phyloP scores from a whole-genome alignment of 345 rosid genomes.

The Syzygium jambos region DNA sequence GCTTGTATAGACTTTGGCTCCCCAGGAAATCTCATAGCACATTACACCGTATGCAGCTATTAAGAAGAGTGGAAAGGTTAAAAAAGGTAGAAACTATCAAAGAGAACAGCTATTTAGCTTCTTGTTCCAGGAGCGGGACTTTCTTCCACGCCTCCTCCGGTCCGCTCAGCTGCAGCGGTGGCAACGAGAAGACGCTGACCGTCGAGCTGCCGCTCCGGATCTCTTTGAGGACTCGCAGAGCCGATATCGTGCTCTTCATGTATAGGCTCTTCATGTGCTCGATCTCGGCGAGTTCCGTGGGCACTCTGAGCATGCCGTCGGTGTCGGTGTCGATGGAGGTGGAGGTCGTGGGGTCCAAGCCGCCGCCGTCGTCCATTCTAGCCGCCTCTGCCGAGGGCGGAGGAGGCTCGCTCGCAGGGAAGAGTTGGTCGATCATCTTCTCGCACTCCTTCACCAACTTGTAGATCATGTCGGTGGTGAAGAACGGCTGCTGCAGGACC shows the following conservation, averaged over 20 bases:
- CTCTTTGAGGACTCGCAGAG: conserved; percentile 60
- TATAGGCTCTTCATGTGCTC: conserved; percentile 57
- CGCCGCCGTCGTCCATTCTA: conserved; percentile 7
- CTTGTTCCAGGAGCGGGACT: conserved; percentile 70
- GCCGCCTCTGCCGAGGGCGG: conserved; percentile 12
- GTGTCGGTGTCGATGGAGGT: conserved; percentile 4
- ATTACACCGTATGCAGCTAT: not conserved
- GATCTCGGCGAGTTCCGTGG: conserved; percentile 54
- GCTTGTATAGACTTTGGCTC: not conserved
- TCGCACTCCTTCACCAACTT: conserved; percentile 82
- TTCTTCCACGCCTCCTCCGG: conserved; percentile 74
- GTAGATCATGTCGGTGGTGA: conserved; percentile 78
- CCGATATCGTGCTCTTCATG: conserved; percentile 85
- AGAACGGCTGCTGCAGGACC: conserved; percentile 90
- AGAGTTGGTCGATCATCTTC: conserved; percentile 63
- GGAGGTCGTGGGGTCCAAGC: conserved; percentile 33
- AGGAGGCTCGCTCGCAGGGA: conserved; percentile 30
- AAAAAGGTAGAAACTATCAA: not conserved
- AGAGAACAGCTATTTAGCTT: conserved; percentile 38
- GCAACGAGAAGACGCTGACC: conserved; percentile 73
- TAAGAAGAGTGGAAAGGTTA: not conserved
- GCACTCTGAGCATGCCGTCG: conserved; percentile 17
- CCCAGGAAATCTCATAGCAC: not conserved
- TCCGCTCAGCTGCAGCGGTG: conserved; percentile 64
- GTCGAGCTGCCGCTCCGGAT: conserved; percentile 88